Conservation (phyloP, 441 rosid genomes). For the Omphalea diandra region DNA sequence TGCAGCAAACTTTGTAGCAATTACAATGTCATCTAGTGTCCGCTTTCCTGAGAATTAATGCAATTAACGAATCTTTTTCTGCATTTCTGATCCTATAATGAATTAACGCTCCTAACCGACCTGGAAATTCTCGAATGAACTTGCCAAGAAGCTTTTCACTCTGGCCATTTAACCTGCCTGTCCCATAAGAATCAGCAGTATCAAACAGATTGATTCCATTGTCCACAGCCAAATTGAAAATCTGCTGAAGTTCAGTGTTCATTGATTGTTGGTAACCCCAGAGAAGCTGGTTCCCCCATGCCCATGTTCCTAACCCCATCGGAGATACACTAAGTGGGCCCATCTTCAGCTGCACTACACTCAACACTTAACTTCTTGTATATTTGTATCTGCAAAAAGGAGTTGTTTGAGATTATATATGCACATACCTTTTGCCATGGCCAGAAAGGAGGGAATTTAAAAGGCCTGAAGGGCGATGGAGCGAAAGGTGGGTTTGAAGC, state of each 20-base stretch:
- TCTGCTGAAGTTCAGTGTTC: conserved; percentile 76
- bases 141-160: conserved; percentile 93
- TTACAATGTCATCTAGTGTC: conserved; percentile 53
- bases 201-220: conserved; percentile 86
- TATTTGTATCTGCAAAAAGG: background rate
- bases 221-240: conserved; percentile 66
- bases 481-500: conserved; percentile 35
- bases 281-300: conserved; percentile 95
- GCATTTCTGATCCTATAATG: background rate
- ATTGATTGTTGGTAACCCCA: conserved; percentile 86
- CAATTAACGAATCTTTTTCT: background rate
- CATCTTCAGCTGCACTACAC: conserved; percentile 56
- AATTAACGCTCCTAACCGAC: conserved; percentile 31
- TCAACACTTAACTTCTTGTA: background rate
- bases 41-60: conserved; percentile 36
- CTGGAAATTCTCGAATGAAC: conserved; percentile 61
- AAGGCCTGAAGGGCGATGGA: conserved; percentile 42
- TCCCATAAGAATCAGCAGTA: conserved; percentile 94
- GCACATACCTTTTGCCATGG: conserved; percentile 79
- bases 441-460: conserved; percentile 78
- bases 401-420: background rate
- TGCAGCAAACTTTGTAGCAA: conserved; percentile 91
- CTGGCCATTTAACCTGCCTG: conserved; percentile 82
- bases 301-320: conserved; percentile 98
- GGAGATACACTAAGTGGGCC: conserved; percentile 87